Base-by-base conservation (phyloP, 1,284 basidiomycete genomes). In the Boletus smithii region DNA sequence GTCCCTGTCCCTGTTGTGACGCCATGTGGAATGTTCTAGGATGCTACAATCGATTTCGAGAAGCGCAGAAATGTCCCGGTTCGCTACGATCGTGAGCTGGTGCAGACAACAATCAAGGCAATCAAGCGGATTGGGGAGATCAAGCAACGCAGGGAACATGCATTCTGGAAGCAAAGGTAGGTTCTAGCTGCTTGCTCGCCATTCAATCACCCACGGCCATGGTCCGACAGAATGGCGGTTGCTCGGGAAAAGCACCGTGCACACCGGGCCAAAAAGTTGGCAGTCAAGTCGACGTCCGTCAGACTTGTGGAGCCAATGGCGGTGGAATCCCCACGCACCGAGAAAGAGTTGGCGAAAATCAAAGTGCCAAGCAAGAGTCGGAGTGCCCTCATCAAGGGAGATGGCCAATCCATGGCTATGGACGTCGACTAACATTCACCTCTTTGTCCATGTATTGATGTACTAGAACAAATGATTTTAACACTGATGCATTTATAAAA, bases 1-100 rank as follows among this genome's bases (percentile, higher is more conserved):
- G 2, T 13, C 13, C 14, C 5, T 31, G 13, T 34, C 16, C 14
- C n/a, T 38, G 17, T 41, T 33, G 11, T 36, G 33, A 48, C 17
- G 9, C 11, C 6, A n/a, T 34, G 8, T 36, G 37, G 10, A 2
- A 35, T 34, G n/a, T 51, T 27, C 44, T 26, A 95, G 93, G 97
- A 99, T 73, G 91, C 95, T 1, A 99, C 95, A 2, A 92, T 98
- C 68, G 95, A 98, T 67, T 99, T 99, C 68, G 97, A 99, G 77
- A 99, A 99, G 75, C 85, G 97, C 59, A 84, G 97, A 71, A 97
- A 99, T 67, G 85, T 98, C 13, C 97, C 97, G 24, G 89, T 99
- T 51, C 89, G 95, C 63, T 99, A 99, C 78, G 87, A 99, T 76
- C 88, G 97, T 63, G 91, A 97, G 56, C 75, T 99, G 40, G 77